Base-by-base conservation (phyloP, 495 filamentous ascomycete species). In the Lophiostoma macrostomum region DNA sequence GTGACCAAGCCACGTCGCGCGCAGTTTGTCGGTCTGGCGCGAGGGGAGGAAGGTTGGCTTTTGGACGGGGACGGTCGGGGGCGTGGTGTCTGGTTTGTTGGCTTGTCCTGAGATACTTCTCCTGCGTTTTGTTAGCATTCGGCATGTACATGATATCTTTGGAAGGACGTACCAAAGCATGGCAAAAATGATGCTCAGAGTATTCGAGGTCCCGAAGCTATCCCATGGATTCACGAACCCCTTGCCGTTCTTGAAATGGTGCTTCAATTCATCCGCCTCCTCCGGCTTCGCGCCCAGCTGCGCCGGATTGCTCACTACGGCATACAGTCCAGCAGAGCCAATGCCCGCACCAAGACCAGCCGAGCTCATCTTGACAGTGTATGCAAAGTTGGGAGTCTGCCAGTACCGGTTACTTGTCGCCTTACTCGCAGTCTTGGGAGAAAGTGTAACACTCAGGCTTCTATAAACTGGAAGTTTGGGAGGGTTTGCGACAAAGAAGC, bases 1-100 rank as follows among this genome's bases (percentile, higher is more conserved):
- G 70, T 98, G 93, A 8, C 93, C 93, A 4, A 98, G 80, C 93
- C 93, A 98, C 27, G 93, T 98, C 31, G 91, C 90, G 16, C 91
- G 84, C 6, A 98, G 80, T 11, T 70, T 74, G 32, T 64, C 60
- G 4, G 83, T 71, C 66, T 58, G 75, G 45, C 81, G 81, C 31
- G 69, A 74, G 1, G 79, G 70, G 20, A 90, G 78, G 66, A 95
- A 94, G 22, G 74, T 69, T 2, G 91, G 89, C 51, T 78, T 78
- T 50, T 75, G 77, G 18, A 91, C 80, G 3, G 82, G 73, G 13
- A 91, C 81, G 3, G 80, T 86, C 16, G 80, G 84, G 14, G 79
- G 79, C 2, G 76, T 84, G 10, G 79, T 87, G 62, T 82, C 74
- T 13, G 84, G 84, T 6, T 67, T 59, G 43, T 85, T 83, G 28